Evolutionary conservation across 257 asterid species (phyloP), one percentile per base, ranked within the genome.

Genomic region (Capsicum rhomboideum): DNA sequence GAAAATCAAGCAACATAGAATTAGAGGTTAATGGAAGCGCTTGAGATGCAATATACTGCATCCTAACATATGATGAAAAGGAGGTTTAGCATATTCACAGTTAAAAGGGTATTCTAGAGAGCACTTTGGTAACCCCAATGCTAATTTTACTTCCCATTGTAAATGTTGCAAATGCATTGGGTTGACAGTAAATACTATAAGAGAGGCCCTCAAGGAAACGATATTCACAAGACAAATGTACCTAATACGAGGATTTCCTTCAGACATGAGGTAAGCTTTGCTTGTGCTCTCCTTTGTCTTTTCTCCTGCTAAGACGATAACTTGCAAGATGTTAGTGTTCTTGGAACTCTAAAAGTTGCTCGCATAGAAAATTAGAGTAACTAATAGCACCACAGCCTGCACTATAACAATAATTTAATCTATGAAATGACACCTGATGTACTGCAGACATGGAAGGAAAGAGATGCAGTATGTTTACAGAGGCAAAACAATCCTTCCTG

Each of bases 181-280:
- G 97, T 91, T 82, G 98, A 98, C 84, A 90, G 87, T 67, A 89
- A 85, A 64, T 94, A 94, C 88, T 94, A 64, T 77, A 87, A 88
- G 80, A 93, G 97, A 81, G 98, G 98, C 23, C 96, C 94, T 26
- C 85, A 63, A 80, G 99, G 93, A 86, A 96, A 96, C 21, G 90
- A 93, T 72, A 94, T 94, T 86, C 99, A 94, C 97, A 95, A 95
- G 92, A 87, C 95, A 58, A 96, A 96, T 64, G 98, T 96, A 63
- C 98, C 99, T 64, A 91, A 93, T 85, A 82, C 87, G 20, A 92
- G 99, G 85, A 91, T 94, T 85, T 89, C 92, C 91, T 95, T 94
- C 89, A 93, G 99, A 90, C 92, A 93, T 17, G 98, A 93, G 97
- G 99, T 94, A 59, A 88, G 83, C 77, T 80, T 85, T 68, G 23